Evolutionary conservation across 768 basidiomycete species (phyloP).

Genomic region (Tricholoma bakamatsutake): DNA sequence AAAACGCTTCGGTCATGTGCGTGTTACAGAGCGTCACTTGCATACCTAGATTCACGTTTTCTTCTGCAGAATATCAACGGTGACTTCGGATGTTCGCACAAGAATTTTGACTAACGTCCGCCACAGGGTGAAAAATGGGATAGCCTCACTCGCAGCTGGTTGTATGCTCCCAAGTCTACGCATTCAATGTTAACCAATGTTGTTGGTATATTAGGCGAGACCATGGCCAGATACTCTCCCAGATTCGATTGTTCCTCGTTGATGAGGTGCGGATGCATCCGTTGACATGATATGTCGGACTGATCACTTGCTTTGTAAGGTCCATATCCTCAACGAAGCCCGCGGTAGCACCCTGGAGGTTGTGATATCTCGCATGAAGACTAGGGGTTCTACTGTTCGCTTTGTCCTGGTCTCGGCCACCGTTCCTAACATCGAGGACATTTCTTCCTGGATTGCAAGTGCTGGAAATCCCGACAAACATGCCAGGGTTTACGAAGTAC

Average conservation of each 20-base stretch:
- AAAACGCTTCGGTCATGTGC: slow-evolving; percentile 74
- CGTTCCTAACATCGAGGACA: slow-evolving; percentile 87
- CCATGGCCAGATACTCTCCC: slow-evolving; percentile 60
- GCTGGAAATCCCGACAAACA: slow-evolving; percentile 26
- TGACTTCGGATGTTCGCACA: slow-evolving; percentile 24
- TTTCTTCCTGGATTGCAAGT: slow-evolving; percentile 82
- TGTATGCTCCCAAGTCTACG: not conserved
- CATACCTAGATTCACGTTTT: slow-evolving; percentile 1
- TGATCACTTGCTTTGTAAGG: slow-evolving; percentile 38
- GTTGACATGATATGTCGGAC: not conserved
- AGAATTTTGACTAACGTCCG: not conserved
- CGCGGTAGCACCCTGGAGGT: slow-evolving; percentile 94
- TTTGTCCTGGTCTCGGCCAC: slow-evolving; percentile 93
- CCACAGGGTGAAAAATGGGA: slow-evolving; percentile 94
- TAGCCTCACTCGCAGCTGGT: slow-evolving; percentile 87
- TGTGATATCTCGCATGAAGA: slow-evolving; percentile 89
- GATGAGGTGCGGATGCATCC: slow-evolving; percentile 58
- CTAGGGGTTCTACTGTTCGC: slow-evolving; percentile 60
- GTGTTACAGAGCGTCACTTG: slow-evolving; percentile 13
- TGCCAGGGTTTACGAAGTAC: slow-evolving; percentile 68
- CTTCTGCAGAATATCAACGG: slow-evolving; percentile 65
- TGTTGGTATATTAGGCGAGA: slow-evolving; percentile 39
- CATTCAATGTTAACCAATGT: not conserved
- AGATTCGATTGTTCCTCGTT: slow-evolving; percentile 79
- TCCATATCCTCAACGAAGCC: slow-evolving; percentile 87